Evolutionary conservation across 2,329 filamentous ascomycete species (phyloP).

Genomic region (Nectriaceae sp.): DNA sequence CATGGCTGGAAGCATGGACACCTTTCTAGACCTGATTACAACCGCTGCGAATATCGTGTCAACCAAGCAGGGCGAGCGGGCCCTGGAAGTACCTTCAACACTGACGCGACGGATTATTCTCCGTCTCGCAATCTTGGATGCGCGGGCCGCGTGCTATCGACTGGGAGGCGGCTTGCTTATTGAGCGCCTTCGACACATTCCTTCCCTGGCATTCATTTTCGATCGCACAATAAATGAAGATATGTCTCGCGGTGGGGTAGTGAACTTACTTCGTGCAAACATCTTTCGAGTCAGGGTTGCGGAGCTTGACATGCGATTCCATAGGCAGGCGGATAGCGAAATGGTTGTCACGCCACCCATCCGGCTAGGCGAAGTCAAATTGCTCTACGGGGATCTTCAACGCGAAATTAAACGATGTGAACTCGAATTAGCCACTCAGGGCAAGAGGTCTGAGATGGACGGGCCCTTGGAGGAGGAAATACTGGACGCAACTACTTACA

Average conservation of each 20-base stretch:
- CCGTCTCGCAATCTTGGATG: slow-evolving; percentile 15
- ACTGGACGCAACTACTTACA: slow-evolving; percentile 6
- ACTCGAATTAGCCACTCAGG: neutral
- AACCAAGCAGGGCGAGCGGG: slow-evolving; percentile 3
- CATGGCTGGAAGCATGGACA: slow-evolving; percentile 9
- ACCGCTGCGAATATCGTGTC: slow-evolving; percentile 10
- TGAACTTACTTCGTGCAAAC: slow-evolving; percentile 12
- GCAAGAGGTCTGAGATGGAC: neutral
- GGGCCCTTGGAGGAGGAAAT: slow-evolving; percentile 1
- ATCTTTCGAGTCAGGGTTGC: slow-evolving; percentile 13
- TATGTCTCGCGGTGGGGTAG: slow-evolving; percentile 1
- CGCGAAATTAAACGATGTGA: slow-evolving; percentile 12
- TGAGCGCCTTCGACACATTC: slow-evolving; percentile 1
- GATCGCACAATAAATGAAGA: neutral
- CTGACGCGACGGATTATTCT: slow-evolving; percentile 11
- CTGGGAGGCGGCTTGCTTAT: slow-evolving; percentile 12
- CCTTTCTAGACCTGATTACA: slow-evolving; percentile 10
- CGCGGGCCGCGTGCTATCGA: slow-evolving; percentile 10
- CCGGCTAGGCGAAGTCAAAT: slow-evolving; percentile 8
- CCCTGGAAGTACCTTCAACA: neutral
- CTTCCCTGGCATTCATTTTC: slow-evolving; percentile 12
- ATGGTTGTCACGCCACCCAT: slow-evolving; percentile 8
- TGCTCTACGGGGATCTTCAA: slow-evolving; percentile 10
- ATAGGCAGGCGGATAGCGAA: slow-evolving; percentile 6
- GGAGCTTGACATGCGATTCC: slow-evolving; percentile 8